Evolutionary conservation across 208 protist species (phyloP), one percentile per base, ranked within the genome.

Genomic region (Trypanosomatidae sp.): DNA sequence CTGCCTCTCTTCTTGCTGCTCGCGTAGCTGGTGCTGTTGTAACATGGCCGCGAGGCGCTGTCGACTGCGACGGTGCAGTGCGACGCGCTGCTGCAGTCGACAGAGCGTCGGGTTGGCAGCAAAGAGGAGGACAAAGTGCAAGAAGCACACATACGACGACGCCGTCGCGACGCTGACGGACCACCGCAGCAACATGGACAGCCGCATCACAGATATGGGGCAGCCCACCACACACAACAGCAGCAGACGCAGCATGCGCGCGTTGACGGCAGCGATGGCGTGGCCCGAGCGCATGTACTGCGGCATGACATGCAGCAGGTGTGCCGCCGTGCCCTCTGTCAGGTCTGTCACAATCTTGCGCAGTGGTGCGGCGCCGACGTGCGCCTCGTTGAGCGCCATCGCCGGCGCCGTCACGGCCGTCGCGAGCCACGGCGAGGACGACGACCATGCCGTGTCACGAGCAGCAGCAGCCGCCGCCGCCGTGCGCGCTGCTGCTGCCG

Each of bases 101-200:
- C 22, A 25, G 8, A 25, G 22, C 39, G 39, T 30, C 22, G 39
- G 39, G 22, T 22, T 43, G 39, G 11, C 39, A 13, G 39, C 39
- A 22, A 8, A 43, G 18, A 43, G 8, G 8, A 43, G 53, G 3
- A 80, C 15, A 35, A 80, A 67, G 35, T 77, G 63, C 8, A 85
- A 33, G 35, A 85, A 52, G 16, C 64, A 77, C 6, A 24, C 22
- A 43, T 64, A 74, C 15, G 60, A 28, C 7, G 42, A 23, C 13
- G 75, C 70, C 54, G 63, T 45, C 2, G 61, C 28, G 11, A 75
- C 21, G 4, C 37, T 49, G 22, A 55, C 24, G n/a, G n/a, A n/a
- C n/a, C n/a, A n/a, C n/a, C n/a, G n/a, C n/a, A n/a, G n/a, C n/a
- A n/a, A n/a, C n/a, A n/a, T n/a, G n/a, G n/a, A n/a, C n/a, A n/a